Evolutionary conservation across 306 rosid species (phyloP).

Genomic region (Psophocarpus tetragonolobus): DNA sequence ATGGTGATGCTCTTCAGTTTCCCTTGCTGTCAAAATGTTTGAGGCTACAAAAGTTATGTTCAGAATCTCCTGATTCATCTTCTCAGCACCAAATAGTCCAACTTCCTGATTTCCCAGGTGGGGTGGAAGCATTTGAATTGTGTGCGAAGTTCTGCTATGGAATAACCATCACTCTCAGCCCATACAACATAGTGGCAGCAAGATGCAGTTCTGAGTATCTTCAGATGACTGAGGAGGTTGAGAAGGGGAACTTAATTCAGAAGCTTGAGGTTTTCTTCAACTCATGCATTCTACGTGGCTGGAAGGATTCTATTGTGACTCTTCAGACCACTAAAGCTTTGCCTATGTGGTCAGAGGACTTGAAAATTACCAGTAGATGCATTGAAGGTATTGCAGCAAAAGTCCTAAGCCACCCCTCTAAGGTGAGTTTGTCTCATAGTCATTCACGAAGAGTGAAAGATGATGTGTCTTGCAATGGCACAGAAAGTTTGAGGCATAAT

Average conservation of each 20-base stretch:
- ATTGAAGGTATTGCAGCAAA: constrained; percentile 80
- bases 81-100: constrained; percentile 73
- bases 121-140: constrained; percentile 82
- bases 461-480: constrained; percentile 75
- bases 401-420: constrained; percentile 71
- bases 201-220: constrained; percentile 90
- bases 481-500: constrained; percentile 57
- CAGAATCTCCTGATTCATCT: constrained; percentile 73
- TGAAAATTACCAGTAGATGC: constrained; percentile 77
- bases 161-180: constrained; percentile 83
- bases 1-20: constrained; percentile 62
- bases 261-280: constrained; percentile 91
- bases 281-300: constrained; percentile 88
- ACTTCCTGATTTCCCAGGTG: constrained; percentile 89
- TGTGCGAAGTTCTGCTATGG: constrained; percentile 98
- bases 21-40: constrained; percentile 90
- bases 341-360: constrained; percentile 84
- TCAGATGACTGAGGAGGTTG: constrained; percentile 95
- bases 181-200: constrained; percentile 85
- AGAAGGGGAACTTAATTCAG: constrained; percentile 78
- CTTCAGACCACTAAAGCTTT: constrained; percentile 81
- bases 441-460: constrained; percentile 75
- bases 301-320: constrained; percentile 88
- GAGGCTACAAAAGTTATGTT: constrained; percentile 75
- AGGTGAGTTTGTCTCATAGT: constrained; percentile 75